Evolutionary conservation across 495 filamentous ascomycete genomes (phyloP).

Genomic region (Neurospora sp.): DNA sequence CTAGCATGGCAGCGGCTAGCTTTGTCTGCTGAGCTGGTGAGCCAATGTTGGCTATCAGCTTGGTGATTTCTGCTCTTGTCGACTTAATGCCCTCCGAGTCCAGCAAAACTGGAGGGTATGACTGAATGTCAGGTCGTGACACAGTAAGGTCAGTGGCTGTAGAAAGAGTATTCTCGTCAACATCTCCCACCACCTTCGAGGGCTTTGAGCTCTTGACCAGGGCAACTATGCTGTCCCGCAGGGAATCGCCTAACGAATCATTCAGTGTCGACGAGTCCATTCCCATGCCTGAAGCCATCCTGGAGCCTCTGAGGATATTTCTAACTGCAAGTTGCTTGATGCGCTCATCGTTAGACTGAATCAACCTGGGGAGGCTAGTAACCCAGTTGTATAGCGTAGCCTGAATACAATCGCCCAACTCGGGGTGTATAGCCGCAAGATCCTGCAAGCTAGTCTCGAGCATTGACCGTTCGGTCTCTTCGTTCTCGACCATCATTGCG

Average conservation of each 20-base stretch:
- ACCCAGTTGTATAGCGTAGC: constrained; percentile 72
- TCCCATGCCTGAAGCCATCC: constrained; percentile 54
- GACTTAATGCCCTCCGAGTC: constrained; percentile 53
- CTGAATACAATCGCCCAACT: constrained; percentile 58
- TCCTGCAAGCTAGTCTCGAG: constrained; percentile 43
- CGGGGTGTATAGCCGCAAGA: constrained; percentile 51
- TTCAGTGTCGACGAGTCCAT: constrained; percentile 63
- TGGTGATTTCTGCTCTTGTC: constrained; percentile 43
- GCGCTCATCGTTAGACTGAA: constrained; percentile 76
- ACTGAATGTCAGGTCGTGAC: constrained; percentile 15
- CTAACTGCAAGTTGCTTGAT: constrained; percentile 60
- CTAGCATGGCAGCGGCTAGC: constrained; percentile 48
- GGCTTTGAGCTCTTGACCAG: constrained; percentile 29
- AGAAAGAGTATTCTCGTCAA: constrained; percentile 8
- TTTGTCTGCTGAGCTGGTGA: constrained; percentile 31
- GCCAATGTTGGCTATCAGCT: constrained; percentile 36
- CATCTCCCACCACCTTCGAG: constrained; percentile 15
- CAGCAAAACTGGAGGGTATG: constrained; percentile 55
- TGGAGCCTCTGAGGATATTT: constrained; percentile 62
- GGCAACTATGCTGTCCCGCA: constrained; percentile 49
- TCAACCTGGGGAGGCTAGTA: constrained; percentile 64
- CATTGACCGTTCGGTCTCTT: constrained; percentile 33
- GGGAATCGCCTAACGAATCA: constrained; percentile 50
- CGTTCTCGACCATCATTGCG: constrained; percentile 58
- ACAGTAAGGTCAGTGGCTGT: constrained; percentile 11